Conservation (phyloP, 2,329 filamentous ascomycete species). For the Penicillium occitanis region DNA sequence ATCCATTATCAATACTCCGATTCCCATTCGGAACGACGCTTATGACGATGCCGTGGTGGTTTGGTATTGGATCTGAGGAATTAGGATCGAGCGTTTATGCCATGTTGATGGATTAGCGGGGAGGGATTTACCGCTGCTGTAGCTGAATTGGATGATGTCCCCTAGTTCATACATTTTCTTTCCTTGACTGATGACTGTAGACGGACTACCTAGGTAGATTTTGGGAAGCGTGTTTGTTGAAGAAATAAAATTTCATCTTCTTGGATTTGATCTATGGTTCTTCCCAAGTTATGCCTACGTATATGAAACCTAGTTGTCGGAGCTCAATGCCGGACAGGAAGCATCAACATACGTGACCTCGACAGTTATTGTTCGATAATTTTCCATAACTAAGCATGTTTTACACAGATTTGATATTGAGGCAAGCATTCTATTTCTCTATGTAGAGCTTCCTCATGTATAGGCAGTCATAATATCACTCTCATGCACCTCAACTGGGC, state of each 20-base stretch:
- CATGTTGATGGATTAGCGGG: neutral
- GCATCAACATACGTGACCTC: neutral
- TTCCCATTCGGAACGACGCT: slow-evolving; percentile 8
- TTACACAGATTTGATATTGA: neutral
- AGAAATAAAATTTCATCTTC: neutral
- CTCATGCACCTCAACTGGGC: slow-evolving; percentile 15
- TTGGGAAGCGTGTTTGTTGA: neutral
- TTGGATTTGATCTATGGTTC: neutral
- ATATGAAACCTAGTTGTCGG: neutral
- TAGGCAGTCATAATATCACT: slow-evolving; percentile 16
- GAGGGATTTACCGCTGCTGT: slow-evolving; percentile 2
- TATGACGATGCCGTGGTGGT: slow-evolving; percentile 19
- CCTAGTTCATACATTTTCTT: slow-evolving; percentile 12
- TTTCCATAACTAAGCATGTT: neutral
- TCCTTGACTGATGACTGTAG: neutral
- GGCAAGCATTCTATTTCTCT: neutral
- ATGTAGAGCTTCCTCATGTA: neutral
- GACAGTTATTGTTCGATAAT: neutral
- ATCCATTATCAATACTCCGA: slow-evolving; percentile 13
- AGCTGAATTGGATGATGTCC: slow-evolving; percentile 19
- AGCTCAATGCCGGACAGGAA: neutral
- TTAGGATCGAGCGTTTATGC: neutral
- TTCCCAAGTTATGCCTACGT: slow-evolving; percentile 7
- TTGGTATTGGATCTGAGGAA: neutral
- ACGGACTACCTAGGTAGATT: neutral